Evolutionary conservation across 2,329 filamentous ascomycete species (phyloP).

Genomic region (Botryotinia globosa): DNA sequence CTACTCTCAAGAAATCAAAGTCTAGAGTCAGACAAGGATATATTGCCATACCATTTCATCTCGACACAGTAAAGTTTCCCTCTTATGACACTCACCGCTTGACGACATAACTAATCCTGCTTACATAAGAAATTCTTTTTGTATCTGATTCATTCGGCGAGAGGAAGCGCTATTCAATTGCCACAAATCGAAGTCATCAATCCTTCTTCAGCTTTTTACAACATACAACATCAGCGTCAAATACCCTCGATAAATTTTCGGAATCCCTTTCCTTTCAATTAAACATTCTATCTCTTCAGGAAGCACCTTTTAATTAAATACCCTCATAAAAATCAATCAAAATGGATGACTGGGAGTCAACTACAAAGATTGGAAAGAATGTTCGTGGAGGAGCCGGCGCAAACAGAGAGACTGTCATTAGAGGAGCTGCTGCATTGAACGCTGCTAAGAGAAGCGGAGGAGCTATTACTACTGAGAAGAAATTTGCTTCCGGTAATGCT

Average conservation of each 20-base stretch:
- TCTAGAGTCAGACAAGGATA: constrained; percentile 11
- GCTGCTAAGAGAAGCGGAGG: constrained; percentile 80
- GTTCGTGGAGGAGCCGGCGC: constrained; percentile 60
- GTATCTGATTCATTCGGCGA: constrained; percentile 23
- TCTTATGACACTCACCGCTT: not conserved
- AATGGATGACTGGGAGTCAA: constrained; percentile 79
- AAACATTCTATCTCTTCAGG: not conserved
- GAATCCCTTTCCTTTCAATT: not conserved
- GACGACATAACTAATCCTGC: not conserved
- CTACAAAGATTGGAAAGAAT: constrained; percentile 93
- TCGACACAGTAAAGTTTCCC: not conserved
- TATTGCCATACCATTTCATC: not conserved
- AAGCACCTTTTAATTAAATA: not conserved
- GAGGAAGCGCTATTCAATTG: constrained; percentile 1
- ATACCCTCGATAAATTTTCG: not conserved
- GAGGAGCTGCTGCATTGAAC: constrained; percentile 79
- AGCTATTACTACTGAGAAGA: constrained; percentile 88
- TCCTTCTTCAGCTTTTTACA: constrained; percentile 7
- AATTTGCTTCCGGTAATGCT: constrained; percentile 72
- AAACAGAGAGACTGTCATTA: constrained; percentile 81
- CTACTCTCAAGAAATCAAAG: not conserved
- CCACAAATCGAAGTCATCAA: constrained; percentile 18
- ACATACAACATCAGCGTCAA: not conserved
- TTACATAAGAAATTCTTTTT: constrained; percentile 18
- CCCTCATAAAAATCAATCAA: constrained; percentile 26